These are phyloP conservation scores for Rubroboletus satanas DNA, from an alignment of 768 basidiomycete genomes.

Conservation along the genomic window DNA sequence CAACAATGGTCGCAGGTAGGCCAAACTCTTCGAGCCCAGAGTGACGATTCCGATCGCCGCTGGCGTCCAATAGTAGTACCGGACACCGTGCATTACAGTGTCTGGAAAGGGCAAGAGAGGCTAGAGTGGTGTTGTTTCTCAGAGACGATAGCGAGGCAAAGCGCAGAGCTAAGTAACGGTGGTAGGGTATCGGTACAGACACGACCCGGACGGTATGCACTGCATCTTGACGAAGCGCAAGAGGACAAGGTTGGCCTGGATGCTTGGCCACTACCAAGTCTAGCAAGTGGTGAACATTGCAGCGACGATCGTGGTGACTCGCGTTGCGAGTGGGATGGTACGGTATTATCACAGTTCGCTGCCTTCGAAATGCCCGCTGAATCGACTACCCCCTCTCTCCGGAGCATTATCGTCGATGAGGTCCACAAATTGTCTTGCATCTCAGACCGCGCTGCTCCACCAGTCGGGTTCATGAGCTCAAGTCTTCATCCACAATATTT, in stretches of 20 bases:
- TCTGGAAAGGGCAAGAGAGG: background rate
- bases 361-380: background rate
- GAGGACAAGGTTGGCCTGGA: no score
- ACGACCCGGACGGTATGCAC: no score
- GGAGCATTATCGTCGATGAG: background rate
- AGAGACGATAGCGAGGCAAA: background rate
- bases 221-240: no score
- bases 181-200: no score
- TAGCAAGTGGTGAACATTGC: no score
- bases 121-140: background rate
- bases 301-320: no score
- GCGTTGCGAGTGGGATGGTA: no score
- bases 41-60: constrained; percentile 1
- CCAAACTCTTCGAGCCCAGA: background rate
- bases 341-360: background rate
- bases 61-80: constrained; percentile 7
- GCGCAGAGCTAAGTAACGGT: no score
- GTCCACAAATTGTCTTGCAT: background rate
- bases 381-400: background rate
- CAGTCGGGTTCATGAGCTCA: background rate
- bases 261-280: no score
- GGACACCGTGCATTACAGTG: background rate
- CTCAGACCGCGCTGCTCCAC: background rate
- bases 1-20: constrained; percentile 13
- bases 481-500: background rate